Evolutionary conservation across 345 rosid species (phyloP), one percentile per base, ranked within the genome.

Genomic region (Brassica cretica): DNA sequence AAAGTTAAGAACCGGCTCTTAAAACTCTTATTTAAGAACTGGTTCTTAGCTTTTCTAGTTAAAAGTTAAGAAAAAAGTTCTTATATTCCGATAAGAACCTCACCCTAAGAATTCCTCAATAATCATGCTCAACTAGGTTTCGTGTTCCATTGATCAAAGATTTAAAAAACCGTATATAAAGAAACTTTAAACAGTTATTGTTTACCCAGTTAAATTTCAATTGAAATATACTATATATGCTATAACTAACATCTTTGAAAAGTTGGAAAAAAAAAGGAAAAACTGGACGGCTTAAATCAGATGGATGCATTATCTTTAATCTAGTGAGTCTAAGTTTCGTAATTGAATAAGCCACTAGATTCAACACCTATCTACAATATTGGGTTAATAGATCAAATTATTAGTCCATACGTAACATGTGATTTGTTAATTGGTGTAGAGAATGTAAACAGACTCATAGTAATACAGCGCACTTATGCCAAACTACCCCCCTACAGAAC

Each of bases 121-220:
- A 21, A 21, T 21, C 24, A 21, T 21, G 24, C 24, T 21, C 3
- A 35, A 70, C 76, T 41, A 70, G 87, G 84, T 85, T 84, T 84
- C 87, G 87, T 84, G 88, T 80, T 78, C 39, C 81, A 80, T 29
- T 77, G 71, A 78, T 69, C 88, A 85, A 81, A 81, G 78, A 77
- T 79, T 79, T 37, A 1, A 58, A 58, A 25, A 75, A 27, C 21
- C 30, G 19, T 64, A 68, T 30, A 14, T 5, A 39, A 67, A 18
- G 71, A 30, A 55, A 68, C 44, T 65, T 16, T 27, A 66, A 39
- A 39, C 73, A 74, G 24, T n/a, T 44, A 72, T 58, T 59, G n/a
- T 60, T 9, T 32, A 14, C 56, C 73, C 37, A 59, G 14, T 41
- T 46, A 61, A 64, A 24, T 35, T 24, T 63, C 16, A 41, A 2